Evolutionary conservation across 164 flowering plant species (phyloP).

Genomic region (Piper longum): DNA sequence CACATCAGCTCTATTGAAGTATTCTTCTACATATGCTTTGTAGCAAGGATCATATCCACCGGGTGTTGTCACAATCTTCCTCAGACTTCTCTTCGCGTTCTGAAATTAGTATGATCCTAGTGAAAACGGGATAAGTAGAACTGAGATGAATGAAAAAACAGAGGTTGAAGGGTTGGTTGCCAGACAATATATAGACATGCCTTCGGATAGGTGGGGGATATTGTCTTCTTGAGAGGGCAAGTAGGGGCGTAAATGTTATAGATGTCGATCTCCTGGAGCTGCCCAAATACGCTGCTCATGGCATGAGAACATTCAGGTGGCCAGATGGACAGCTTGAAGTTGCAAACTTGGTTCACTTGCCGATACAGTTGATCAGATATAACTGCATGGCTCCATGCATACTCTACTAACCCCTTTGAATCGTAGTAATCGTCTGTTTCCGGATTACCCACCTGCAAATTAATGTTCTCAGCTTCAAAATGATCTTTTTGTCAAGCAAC

Average conservation of each 20-base stretch:
- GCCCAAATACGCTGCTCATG: constrained; percentile 17
- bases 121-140: not conserved
- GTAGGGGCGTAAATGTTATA: constrained; percentile 55
- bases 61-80: constrained; percentile 20
- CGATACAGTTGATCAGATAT: constrained; percentile 37
- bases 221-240: constrained; percentile 18
- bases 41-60: constrained; percentile 67
- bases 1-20: constrained; percentile 48
- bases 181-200: not conserved
- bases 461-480: not conserved
- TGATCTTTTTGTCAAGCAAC: not conserved
- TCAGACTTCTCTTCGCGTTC: constrained; percentile 2
- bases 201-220: not conserved
- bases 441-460: constrained; percentile 57
- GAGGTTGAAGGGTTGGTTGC: not conserved
- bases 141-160: not conserved
- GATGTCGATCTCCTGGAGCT: constrained; percentile 45
- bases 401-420: constrained; percentile 39
- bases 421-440: constrained; percentile 47
- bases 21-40: constrained; percentile 25
- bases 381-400: constrained; percentile 67
- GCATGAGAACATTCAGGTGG: constrained; percentile 22
- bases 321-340: constrained; percentile 30
- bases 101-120: not conserved
- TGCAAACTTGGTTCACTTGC: constrained; percentile 25